Conservation (phyloP, 495 filamentous ascomycete species). For the Articulospora tetracladia region DNA sequence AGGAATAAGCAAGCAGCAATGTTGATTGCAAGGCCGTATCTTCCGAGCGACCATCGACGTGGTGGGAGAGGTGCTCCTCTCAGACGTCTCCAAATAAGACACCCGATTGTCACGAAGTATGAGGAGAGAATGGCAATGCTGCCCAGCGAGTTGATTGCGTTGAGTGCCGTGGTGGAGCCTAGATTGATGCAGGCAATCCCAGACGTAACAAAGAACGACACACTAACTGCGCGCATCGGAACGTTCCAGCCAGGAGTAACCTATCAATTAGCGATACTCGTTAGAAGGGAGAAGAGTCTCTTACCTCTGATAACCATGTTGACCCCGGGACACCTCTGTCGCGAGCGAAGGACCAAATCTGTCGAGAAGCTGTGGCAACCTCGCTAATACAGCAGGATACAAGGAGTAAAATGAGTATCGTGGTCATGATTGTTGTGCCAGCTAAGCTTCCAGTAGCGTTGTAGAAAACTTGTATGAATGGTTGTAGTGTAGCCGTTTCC, state of each 20-base stretch:
- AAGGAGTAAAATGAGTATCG: slow-evolving; percentile 42
- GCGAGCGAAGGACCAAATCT: slow-evolving; percentile 54
- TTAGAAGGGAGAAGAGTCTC: not conserved
- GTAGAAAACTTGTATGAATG: slow-evolving; percentile 48
- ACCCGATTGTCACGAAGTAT: slow-evolving; percentile 39
- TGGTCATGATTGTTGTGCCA: slow-evolving; percentile 42
- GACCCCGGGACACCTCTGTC: slow-evolving; percentile 23
- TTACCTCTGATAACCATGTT: slow-evolving; percentile 13
- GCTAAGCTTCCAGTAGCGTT: slow-evolving; percentile 40
- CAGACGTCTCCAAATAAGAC: slow-evolving; percentile 27
- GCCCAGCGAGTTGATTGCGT: slow-evolving; percentile 47
- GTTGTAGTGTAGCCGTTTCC: slow-evolving; percentile 40
- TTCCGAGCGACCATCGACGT: slow-evolving; percentile 38
- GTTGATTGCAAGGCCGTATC: slow-evolving; percentile 30
- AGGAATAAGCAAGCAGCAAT: slow-evolving; percentile 31
- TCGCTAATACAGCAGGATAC: slow-evolving; percentile 43
- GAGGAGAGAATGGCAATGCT: slow-evolving; percentile 38
- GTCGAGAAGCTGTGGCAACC: slow-evolving; percentile 49
- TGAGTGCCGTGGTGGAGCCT: slow-evolving; percentile 49
- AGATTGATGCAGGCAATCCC: slow-evolving; percentile 57
- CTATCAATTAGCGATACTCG: not conserved
- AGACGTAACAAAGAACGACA: slow-evolving; percentile 43
- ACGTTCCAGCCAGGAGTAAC: slow-evolving; percentile 36
- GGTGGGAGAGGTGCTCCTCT: slow-evolving; percentile 33
- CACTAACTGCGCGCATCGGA: slow-evolving; percentile 46